Percentiles rank a stretch among this genome's conserved stretches.
These are phyloP conservation scores for Triticum timopheevii DNA, from an alignment of 176 grass and related monocot genomes.

Conservation along the genomic window DNA sequence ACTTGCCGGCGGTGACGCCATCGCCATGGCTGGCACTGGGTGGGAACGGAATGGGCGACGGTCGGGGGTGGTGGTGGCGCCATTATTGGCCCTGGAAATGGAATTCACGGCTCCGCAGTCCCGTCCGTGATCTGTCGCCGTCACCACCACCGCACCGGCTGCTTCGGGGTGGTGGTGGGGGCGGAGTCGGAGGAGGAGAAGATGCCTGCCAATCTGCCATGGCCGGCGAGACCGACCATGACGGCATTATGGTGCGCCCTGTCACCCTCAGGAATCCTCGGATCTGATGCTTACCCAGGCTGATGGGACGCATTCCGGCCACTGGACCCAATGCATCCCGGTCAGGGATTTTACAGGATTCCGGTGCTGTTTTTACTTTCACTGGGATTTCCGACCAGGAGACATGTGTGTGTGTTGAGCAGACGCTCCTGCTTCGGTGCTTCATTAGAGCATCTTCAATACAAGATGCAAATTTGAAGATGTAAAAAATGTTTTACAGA, in stretches of 20 bases:
- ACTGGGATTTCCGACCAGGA: neutral
- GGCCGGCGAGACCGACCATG: neutral
- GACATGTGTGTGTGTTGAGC: no score
- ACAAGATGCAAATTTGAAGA: no score
- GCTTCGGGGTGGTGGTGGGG: neutral
- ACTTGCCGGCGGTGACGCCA: neutral
- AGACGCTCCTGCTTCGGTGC: no score
- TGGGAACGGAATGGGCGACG: neutral
- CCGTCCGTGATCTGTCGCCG: neutral
- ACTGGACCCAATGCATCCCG: neutral
- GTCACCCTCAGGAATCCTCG: neutral
- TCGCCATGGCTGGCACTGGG: neutral
- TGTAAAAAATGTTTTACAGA: no score
- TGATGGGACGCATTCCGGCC: neutral
- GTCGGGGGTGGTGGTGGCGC: neutral
- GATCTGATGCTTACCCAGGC: neutral
- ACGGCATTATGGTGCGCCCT: neutral
- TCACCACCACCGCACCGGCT: conserved; percentile 10
- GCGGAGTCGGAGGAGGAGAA: neutral
- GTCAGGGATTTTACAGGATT: no score
- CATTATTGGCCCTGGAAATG: neutral
- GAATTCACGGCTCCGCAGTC: neutral
- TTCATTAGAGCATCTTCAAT: no score
- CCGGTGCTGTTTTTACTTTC: neutral
- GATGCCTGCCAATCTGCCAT: conserved; percentile 7